phyloP scores from a whole-genome alignment of 116 monocot genomes.

The Dioscorea cayenensis region DNA sequence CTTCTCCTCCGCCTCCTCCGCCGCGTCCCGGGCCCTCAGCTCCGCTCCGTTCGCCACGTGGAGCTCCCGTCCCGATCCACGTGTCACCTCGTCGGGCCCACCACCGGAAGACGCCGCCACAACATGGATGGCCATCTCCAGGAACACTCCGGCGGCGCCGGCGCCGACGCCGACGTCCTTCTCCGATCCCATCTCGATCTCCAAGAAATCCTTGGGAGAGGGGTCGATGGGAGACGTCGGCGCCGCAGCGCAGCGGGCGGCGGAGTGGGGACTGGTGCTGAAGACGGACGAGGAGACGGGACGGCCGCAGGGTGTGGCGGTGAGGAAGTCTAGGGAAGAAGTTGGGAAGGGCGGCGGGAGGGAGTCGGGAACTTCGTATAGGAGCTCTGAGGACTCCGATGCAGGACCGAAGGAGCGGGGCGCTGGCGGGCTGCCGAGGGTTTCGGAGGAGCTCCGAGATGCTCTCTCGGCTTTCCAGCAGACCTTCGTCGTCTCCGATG shows the following conservation, averaged over 20 bases:
- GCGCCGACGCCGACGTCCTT: not conserved
- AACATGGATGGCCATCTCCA: conserved; percentile 34
- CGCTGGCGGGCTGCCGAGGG: conserved; percentile 41
- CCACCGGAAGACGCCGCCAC: conserved; percentile 11
- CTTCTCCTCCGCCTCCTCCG: conserved; percentile 26
- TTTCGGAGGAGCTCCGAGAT: conserved; percentile 85
- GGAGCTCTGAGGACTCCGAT: conserved; percentile 59
- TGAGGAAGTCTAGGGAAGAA: conserved; percentile 47
- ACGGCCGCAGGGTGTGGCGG: conserved; percentile 55
- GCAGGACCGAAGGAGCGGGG: conserved; percentile 12
- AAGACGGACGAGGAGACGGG: conserved; percentile 86
- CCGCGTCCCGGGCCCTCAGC: conserved; percentile 8
- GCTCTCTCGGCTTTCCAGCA: conserved; percentile 96
- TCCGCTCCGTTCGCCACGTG: conserved; percentile 20
- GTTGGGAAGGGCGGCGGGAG: conserved; percentile 14
- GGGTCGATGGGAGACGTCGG: conserved; percentile 13
- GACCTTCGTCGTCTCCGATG: conserved; percentile 93
- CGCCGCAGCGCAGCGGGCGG: conserved; percentile 64
- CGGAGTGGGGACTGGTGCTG: conserved; percentile 93
- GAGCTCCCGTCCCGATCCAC: conserved; percentile 10
- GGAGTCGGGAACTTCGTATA: conserved; percentile 28
- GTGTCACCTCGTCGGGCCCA: not conserved
- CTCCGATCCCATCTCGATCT: conserved; percentile 24
- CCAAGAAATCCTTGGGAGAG: conserved; percentile 6
- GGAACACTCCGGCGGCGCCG: not conserved